These are phyloP conservation scores for Scolecobasidium constrictum DNA, from an alignment of 2,329 filamentous ascomycete genomes.

Conservation along the genomic window DNA sequence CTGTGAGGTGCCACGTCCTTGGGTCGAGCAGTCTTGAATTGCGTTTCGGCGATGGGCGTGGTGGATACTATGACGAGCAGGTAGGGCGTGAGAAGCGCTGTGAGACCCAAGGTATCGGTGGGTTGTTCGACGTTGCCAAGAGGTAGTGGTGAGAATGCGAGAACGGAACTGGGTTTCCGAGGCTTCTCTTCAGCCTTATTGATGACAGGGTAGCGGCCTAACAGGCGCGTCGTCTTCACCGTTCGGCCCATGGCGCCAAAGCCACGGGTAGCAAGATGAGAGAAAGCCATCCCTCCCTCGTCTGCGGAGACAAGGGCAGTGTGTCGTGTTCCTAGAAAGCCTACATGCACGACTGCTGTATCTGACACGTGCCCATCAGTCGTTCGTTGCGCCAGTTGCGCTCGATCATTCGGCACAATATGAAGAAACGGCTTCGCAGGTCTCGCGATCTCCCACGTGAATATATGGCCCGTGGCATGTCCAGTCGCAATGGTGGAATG, in stretches of 20 bases:
- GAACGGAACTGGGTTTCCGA: slow-evolving; percentile 84
- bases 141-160: slow-evolving; percentile 82
- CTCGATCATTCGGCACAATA: slow-evolving; percentile 64
- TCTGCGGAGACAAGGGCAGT: slow-evolving; percentile 94
- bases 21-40: slow-evolving; percentile 83
- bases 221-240: slow-evolving; percentile 80
- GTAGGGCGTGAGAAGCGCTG: slow-evolving; percentile 92
- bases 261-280: slow-evolving; percentile 85
- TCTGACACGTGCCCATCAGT: slow-evolving; percentile 73
- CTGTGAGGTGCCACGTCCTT: slow-evolving; percentile 87
- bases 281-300: slow-evolving; percentile 94
- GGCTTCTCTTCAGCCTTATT: slow-evolving; percentile 52
- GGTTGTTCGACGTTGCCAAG: slow-evolving; percentile 87
- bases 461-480: slow-evolving; percentile 82
- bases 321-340: slow-evolving; percentile 84
- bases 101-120: slow-evolving; percentile 79
- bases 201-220: slow-evolving; percentile 76
- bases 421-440: slow-evolving; percentile 81
- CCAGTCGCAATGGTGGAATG: slow-evolving; percentile 85
- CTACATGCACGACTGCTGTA: slow-evolving; percentile 75
- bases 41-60: slow-evolving; percentile 89
- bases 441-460: slow-evolving; percentile 86
- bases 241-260: slow-evolving; percentile 75
- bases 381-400: slow-evolving; percentile 53
- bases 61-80: slow-evolving; percentile 94